Percentiles rank a stretch among this genome's conserved stretches.
These are phyloP conservation scores for Scutellaria baicalensis DNA, from an alignment of 257 asterid species.

Conservation along the genomic window DNA sequence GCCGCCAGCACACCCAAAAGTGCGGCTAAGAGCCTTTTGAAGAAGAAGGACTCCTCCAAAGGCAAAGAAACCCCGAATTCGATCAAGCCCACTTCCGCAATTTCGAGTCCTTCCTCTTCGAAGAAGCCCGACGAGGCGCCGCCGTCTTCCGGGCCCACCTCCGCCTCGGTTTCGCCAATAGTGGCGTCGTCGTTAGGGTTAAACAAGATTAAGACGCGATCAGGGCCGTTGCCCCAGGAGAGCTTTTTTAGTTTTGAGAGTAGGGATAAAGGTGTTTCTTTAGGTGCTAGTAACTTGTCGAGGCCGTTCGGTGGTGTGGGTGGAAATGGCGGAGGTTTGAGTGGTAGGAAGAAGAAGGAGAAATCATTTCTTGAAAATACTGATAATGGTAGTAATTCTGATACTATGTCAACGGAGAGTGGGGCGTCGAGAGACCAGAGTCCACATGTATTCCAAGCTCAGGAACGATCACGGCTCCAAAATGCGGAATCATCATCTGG, in stretches of 20 bases:
- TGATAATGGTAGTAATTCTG: constrained; percentile 60
- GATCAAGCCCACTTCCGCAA: constrained; percentile 31
- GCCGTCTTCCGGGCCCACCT: constrained; percentile 17
- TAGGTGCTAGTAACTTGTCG: constrained; percentile 84
- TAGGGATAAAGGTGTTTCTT: constrained; percentile 57
- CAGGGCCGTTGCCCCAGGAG: constrained; percentile 99
- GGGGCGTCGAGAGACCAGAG: constrained; percentile 73
- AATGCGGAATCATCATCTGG: constrained; percentile 74
- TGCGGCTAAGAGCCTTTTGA: constrained; percentile 30
- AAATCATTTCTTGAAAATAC: constrained; percentile 24
- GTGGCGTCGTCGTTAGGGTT: constrained; percentile 94
- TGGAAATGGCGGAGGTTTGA: constrained; percentile 29
- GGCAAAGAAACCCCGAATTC: constrained; percentile 37
- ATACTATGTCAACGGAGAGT: constrained; percentile 60
- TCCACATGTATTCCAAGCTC: constrained; percentile 48
- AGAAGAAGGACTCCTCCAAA: constrained; percentile 40
- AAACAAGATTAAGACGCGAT: constrained; percentile 96
- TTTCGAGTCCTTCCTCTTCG: constrained; percentile 16
- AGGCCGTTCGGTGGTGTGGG: constrained; percentile 38
- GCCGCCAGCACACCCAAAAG: constrained; percentile 37
- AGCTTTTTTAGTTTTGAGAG: constrained; percentile 71
- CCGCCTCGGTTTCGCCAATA: constrained; percentile 66
- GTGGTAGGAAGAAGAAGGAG: constrained; percentile 38
- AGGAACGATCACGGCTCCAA: constrained; percentile 59
- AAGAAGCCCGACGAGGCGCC: constrained; percentile 40